phyloP scores from a whole-genome alignment of 371 early-diverging fungal species.

The Dichotomocladium elegans region DNA sequence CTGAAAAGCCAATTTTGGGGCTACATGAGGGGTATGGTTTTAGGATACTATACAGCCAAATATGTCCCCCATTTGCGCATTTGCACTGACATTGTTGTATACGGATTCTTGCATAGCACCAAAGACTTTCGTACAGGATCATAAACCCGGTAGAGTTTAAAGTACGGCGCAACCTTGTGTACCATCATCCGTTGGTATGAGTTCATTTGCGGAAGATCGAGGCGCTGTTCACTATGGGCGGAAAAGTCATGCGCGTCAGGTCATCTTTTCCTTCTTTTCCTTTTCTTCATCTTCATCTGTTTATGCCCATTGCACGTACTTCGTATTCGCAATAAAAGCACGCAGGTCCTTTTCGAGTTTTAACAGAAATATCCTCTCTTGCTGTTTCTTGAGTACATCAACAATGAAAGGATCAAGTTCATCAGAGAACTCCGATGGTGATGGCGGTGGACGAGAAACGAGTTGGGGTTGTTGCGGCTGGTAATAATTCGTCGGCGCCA shows the following conservation, averaged over 20 bases:
- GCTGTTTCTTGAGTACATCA: slow-evolving; percentile 65
- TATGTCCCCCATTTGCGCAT: background rate
- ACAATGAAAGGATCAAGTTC: slow-evolving; percentile 61
- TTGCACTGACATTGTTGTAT: slow-evolving; percentile 58
- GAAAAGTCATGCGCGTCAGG: slow-evolving; percentile 1
- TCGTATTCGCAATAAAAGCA: slow-evolving; percentile 57
- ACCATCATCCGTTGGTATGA: slow-evolving; percentile 76
- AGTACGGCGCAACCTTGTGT: slow-evolving; percentile 72
- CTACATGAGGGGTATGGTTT: slow-evolving; percentile 15
- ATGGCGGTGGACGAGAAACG: background rate
- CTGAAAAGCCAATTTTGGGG: slow-evolving; percentile 48
- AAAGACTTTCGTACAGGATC: slow-evolving; percentile 60
- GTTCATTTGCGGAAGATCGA: slow-evolving; percentile 73
- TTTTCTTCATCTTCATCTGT: background rate
- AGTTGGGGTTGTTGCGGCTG: slow-evolving; percentile 11
- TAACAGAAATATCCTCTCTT: slow-evolving; percentile 70
- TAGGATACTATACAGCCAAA: background rate
- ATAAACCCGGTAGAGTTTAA: slow-evolving; percentile 61
- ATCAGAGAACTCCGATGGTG: slow-evolving; percentile 6
- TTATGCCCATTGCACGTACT: slow-evolving; percentile 29
- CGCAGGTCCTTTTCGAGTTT: slow-evolving; percentile 69
- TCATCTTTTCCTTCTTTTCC: background rate
- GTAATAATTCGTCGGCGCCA: slow-evolving; percentile 1
- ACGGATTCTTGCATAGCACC: slow-evolving; percentile 55
- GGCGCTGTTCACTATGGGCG: slow-evolving; percentile 51